A percentile compares a stretch with the other conserved stretches of the same genome.
These are phyloP conservation scores for Fusarium sp. DNA, from an alignment of 2,329 filamentous ascomycete species.

Conservation along the genomic window DNA sequence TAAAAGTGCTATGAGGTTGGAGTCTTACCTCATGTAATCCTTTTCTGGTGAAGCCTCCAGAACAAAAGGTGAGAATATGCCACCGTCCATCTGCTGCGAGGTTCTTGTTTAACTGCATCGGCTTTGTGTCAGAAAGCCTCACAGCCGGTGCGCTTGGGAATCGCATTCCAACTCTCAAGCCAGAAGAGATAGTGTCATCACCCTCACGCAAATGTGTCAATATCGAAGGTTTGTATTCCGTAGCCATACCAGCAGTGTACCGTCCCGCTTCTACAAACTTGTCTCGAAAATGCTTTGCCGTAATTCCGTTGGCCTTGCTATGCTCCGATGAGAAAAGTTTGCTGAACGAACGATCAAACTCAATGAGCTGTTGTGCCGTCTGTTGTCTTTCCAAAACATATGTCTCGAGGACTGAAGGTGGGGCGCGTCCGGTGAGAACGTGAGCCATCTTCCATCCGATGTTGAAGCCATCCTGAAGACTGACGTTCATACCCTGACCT, in stretches of 20 bases:
- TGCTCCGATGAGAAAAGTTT: slow-evolving; percentile 39
- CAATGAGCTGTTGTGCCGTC: slow-evolving; percentile 58
- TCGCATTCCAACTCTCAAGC: slow-evolving; percentile 27
- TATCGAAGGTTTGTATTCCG: slow-evolving; percentile 19
- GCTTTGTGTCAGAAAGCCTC: slow-evolving; percentile 39
- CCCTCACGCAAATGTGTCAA: background rate
- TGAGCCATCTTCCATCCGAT: slow-evolving; percentile 68
- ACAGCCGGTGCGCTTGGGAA: slow-evolving; percentile 34
- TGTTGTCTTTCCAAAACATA: slow-evolving; percentile 65
- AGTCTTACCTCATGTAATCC: background rate
- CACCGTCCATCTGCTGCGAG: slow-evolving; percentile 37
- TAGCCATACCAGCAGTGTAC: slow-evolving; percentile 40
- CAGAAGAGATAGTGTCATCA: background rate
- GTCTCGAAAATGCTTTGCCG: slow-evolving; percentile 26
- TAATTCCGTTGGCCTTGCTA: slow-evolving; percentile 10
- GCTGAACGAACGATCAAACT: slow-evolving; percentile 56
- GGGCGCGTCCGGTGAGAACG: slow-evolving; percentile 51
- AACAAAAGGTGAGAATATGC: slow-evolving; percentile 37
- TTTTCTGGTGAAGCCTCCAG: background rate
- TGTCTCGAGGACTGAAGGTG: slow-evolving; percentile 53
- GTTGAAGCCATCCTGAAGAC: slow-evolving; percentile 72
- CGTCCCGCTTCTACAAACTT: slow-evolving; percentile 37
- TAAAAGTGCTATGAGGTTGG: accelerated
- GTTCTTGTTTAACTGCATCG: slow-evolving; percentile 22
- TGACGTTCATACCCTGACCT: slow-evolving; percentile 79